phyloP scores from a whole-genome alignment of 352 stramenopile genomes.

The Phytophthora pluvialis region DNA sequence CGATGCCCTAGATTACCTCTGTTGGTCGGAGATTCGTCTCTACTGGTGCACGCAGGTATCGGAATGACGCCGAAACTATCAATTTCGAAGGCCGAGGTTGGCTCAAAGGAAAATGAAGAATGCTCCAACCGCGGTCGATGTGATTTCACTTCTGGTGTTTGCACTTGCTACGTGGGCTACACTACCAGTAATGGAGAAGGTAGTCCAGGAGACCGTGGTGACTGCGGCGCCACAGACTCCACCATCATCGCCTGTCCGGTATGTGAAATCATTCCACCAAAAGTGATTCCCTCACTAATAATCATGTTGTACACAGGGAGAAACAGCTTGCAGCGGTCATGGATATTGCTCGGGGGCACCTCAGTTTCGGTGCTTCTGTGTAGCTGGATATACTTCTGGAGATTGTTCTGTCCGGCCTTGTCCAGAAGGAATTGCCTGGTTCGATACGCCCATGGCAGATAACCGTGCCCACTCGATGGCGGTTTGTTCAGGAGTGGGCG shows the following conservation, averaged over 20 bases:
- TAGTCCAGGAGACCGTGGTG: conserved; percentile 58
- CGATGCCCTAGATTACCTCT: conserved; percentile 50
- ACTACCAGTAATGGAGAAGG: conserved; percentile 74
- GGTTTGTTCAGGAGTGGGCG: conserved; percentile 70
- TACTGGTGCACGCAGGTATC: conserved; percentile 61
- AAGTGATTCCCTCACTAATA: neutral
- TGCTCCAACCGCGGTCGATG: conserved; percentile 78
- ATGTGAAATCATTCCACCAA: conserved; percentile 6
- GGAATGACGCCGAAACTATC: conserved; percentile 53
- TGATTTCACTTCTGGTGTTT: conserved; percentile 81
- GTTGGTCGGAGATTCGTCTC: conserved; percentile 72
- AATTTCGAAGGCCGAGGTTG: conserved; percentile 68
- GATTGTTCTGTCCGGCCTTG: conserved; percentile 80
- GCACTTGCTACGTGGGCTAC: conserved; percentile 85
- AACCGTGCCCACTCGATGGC: conserved; percentile 62
- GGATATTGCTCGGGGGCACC: conserved; percentile 73
- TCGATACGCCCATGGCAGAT: conserved; percentile 59
- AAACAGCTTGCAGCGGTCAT: conserved; percentile 72
- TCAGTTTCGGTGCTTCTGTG: conserved; percentile 77
- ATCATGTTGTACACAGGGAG: conserved; percentile 37
- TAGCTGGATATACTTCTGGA: conserved; percentile 60
- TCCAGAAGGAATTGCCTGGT: conserved; percentile 67
- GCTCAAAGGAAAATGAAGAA: conserved; percentile 92
- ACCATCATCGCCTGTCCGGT: conserved; percentile 63
- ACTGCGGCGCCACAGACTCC: conserved; percentile 63